Conservation (phyloP, 495 filamentous ascomycete genomes). For the Pseudotulostoma volvatum region DNA sequence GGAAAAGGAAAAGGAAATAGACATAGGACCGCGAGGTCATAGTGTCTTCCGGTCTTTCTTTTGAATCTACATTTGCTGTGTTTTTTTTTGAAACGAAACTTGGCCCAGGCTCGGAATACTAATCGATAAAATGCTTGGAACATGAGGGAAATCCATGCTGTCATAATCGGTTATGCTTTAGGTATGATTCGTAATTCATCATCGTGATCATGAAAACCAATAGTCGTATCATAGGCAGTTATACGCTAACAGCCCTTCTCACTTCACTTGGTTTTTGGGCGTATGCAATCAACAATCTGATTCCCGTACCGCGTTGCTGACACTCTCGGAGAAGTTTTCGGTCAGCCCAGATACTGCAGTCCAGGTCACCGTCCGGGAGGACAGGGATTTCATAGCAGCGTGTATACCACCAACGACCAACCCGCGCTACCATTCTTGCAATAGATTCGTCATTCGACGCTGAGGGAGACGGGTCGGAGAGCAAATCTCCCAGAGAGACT, state of each 20-base stretch:
- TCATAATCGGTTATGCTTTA: background rate
- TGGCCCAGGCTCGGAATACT: background rate
- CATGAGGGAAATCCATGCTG: background rate
- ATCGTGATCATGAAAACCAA: background rate
- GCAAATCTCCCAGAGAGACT: slow-evolving; percentile 50
- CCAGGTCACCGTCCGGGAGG: slow-evolving; percentile 32
- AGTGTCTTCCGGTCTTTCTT: background rate
- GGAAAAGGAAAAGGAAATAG: background rate
- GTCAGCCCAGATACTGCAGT: slow-evolving; percentile 66
- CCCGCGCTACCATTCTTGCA: slow-evolving; percentile 76
- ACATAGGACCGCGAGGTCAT: slow-evolving; percentile 5
- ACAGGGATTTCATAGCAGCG: slow-evolving; percentile 70
- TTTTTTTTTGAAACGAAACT: slow-evolving; percentile 3
- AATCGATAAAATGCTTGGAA: background rate
- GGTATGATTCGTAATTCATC: background rate
- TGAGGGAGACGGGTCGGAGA: slow-evolving; percentile 39
- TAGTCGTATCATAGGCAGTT: background rate
- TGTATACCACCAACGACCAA: slow-evolving; percentile 94
- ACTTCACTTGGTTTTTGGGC: slow-evolving; percentile 61
- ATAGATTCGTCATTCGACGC: slow-evolving; percentile 59
- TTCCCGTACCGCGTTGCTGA: slow-evolving; percentile 67
- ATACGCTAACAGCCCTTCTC: slow-evolving; percentile 43
- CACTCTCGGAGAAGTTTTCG: slow-evolving; percentile 64
- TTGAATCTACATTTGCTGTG: background rate
- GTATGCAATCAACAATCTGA: slow-evolving; percentile 81